Percentiles rank a stretch among this genome's conserved stretches.
These are phyloP conservation scores for Triticum monococcum DNA, from an alignment of 176 grass and related monocot species.

Conservation along the genomic window DNA sequence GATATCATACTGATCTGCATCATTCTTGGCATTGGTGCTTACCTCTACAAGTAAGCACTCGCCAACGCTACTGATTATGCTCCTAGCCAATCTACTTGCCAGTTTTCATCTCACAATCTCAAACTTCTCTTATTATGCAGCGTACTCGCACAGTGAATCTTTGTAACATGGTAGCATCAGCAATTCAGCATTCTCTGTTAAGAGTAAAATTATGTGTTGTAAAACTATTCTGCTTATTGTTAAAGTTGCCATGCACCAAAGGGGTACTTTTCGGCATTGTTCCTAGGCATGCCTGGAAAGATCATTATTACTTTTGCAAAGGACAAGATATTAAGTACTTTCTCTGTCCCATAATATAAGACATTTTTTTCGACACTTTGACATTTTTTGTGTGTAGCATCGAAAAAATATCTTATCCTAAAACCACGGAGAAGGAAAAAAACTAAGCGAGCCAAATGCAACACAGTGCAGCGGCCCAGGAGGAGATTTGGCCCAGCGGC, in stretches of 20 bases:
- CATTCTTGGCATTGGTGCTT: slow-evolving; percentile 86
- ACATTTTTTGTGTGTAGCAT: too few species aligned
- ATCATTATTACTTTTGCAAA: not conserved
- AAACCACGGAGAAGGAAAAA: too few species aligned
- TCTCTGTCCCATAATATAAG: too few species aligned
- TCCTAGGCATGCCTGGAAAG: not conserved
- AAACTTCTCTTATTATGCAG: slow-evolving; percentile 24
- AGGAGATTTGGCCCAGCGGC: too few species aligned
- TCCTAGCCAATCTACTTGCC: not conserved
- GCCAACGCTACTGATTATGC: not conserved
- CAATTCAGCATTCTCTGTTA: too few species aligned
- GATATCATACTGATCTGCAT: slow-evolving; percentile 80
- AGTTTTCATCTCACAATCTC: not conserved
- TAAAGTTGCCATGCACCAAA: not conserved
- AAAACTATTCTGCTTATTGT: not conserved
- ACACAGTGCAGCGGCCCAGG: too few species aligned
- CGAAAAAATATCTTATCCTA: too few species aligned
- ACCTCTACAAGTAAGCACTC: slow-evolving; percentile 72
- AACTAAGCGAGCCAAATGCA: too few species aligned
- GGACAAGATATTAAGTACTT: too few species aligned
- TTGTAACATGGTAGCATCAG: not conserved
- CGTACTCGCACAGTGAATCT: slow-evolving; percentile 26
- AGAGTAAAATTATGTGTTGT: not conserved
- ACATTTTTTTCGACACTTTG: too few species aligned
- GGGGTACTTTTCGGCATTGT: not conserved